Evolutionary conservation across 768 basidiomycete genomes (phyloP), one percentile per base, ranked within the genome.

Genomic region (Pleurotus eryngii): DNA sequence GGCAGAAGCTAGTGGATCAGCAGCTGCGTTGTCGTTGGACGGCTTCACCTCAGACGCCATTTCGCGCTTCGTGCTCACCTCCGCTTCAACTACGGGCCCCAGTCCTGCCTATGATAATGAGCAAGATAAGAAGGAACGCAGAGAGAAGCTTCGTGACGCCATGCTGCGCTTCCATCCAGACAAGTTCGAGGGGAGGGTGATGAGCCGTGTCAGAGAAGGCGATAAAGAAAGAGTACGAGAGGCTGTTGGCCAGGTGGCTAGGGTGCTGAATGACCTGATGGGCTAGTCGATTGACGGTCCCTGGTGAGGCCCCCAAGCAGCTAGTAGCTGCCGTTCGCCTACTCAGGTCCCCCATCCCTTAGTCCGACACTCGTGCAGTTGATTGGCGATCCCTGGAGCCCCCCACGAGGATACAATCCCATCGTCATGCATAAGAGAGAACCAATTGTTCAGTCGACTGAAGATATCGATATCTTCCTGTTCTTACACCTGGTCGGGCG

Each of bases 91-190:
- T 12, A 49, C 53, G 1, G 43, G 56, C 46, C 54, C 61, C 45
- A 47, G 51, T 17, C n/a, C 11, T 38, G 51, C 60, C 18, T 65
- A 59, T 49, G 73, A 71, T 17, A 35, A 9, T 9, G 30, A 35
- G 11, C 58, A 58, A 18, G 66, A 68, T 35, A 81, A 75, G 68
- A 81, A 77, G 65, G 75, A 74, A 35, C 72, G 77, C 48, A 85
- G 81, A 65, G 86, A 89, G 17, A 84, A 77, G 60, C 64, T 90
- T 46, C 75, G 85, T 62, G 88, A 89, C 69, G 78, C 86, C 0
- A 76, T 89, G 63, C 68, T 90, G 22, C 84, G 88, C 17, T 91
- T 87, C 67, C 89, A 91, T 65, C 89, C 89, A 1, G 89, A 91
- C 69, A 91, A 91, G 67, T 90, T 90, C 55, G 87, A 91, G 66